phyloP scores from a whole-genome alignment of 2,329 filamentous ascomycete species.

The Hypocrella siamensis region DNA sequence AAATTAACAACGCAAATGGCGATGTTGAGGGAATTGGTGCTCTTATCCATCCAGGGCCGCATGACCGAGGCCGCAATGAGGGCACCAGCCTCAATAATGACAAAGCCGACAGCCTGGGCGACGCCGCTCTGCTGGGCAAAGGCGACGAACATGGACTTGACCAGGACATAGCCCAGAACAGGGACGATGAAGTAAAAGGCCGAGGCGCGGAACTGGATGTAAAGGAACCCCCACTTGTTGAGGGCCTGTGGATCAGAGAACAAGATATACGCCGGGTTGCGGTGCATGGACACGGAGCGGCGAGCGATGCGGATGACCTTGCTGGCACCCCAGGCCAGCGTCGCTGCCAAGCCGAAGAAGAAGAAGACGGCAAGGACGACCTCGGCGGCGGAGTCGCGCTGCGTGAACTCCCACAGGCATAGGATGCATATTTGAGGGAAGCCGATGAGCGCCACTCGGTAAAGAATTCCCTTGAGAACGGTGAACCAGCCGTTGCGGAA shows the following conservation, averaged over 20 bases:
- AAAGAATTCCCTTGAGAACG: conserved; percentile 84
- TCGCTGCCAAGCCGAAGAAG: conserved; percentile 62
- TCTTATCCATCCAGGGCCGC: conserved; percentile 97
- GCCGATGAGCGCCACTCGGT: conserved; percentile 77
- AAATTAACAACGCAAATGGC: conserved; percentile 83
- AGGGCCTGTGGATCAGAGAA: conserved; percentile 89
- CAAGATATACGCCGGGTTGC: conserved; percentile 91
- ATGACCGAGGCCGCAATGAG: conserved; percentile 67
- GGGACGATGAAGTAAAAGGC: conserved; percentile 92
- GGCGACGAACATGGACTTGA: conserved; percentile 82
- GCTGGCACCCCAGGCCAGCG: conserved; percentile 71
- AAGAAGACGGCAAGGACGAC: conserved; percentile 81
- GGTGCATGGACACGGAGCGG: conserved; percentile 79
- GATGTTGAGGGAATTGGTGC: conserved; percentile 93
- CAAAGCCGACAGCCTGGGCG: conserved; percentile 65
- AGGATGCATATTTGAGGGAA: conserved; percentile 84
- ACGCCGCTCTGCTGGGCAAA: conserved; percentile 56
- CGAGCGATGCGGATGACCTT: conserved; percentile 85
- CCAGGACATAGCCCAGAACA: conserved; percentile 58
- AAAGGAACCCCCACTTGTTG: conserved; percentile 97
- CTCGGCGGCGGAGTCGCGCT: conserved; percentile 70
- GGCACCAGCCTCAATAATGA: conserved; percentile 67
- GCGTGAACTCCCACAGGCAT: conserved; percentile 86
- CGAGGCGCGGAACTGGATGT: conserved; percentile 89
- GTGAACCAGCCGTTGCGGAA: conserved; percentile 92